A percentile compares a stretch with the other conserved stretches of the same genome.
Evolutionary conservation across 345 rosid genomes (phyloP).

Genomic region (Gossypioides kirkii): DNA sequence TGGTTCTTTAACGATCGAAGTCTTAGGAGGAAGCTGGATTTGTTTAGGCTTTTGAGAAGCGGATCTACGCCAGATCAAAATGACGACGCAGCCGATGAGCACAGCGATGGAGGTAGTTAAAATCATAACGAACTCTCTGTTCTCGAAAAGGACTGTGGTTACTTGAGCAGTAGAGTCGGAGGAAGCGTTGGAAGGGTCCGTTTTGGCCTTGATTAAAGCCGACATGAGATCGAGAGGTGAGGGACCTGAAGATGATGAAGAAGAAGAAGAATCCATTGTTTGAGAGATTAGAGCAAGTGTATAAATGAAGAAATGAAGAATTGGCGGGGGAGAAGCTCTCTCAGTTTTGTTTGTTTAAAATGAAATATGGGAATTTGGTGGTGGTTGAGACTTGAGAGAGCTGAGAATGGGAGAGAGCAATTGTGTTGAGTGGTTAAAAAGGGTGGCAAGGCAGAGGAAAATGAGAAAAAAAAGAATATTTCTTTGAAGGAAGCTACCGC

Average conservation of each 20-base stretch:
- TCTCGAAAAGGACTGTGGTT: constrained; percentile 13
- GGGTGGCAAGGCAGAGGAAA: background rate
- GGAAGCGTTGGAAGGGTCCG: constrained; percentile 64
- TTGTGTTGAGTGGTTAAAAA: background rate
- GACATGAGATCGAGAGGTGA: constrained; percentile 28
- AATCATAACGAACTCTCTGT: constrained; percentile 64
- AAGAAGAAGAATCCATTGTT: constrained; percentile 25
- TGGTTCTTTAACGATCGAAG: constrained; percentile 42
- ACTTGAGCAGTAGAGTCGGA: constrained; percentile 41
- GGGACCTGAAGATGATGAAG: constrained; percentile 14
- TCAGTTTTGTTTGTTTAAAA: background rate
- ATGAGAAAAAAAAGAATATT: background rate
- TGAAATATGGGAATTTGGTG: constrained; percentile 23
- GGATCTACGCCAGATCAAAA: constrained; percentile 77
- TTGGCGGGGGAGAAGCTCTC: constrained; percentile 17
- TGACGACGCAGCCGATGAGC: constrained; percentile 74
- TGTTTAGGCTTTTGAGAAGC: constrained; percentile 33
- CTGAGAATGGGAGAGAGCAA: constrained; percentile 11
- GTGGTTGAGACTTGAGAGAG: constrained; percentile 35
- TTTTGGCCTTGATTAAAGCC: constrained; percentile 65
- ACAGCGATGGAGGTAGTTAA: constrained; percentile 87
- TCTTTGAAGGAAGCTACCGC: constrained; percentile 11
- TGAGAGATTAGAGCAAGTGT: background rate
- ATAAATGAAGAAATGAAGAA: background rate
- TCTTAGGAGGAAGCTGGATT: constrained; percentile 43